These are phyloP conservation scores for Pelargonium exstipulatum DNA, from an alignment of 441 rosid genomes.

Conservation along the genomic window DNA sequence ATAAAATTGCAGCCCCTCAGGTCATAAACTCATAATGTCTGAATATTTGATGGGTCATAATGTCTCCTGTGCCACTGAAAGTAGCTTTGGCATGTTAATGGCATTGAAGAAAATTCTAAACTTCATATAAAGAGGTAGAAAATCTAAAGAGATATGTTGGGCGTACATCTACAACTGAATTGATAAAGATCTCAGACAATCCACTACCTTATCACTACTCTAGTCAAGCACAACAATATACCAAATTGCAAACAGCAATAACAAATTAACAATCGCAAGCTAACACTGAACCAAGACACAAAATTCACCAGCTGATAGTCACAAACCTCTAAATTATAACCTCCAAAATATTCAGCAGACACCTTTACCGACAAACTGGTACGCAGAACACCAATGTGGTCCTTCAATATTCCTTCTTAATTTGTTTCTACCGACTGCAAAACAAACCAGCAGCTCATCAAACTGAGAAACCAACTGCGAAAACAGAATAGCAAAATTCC, in stretches of 20 bases:
- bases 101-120: not conserved
- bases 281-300: not conserved
- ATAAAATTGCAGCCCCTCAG: not conserved
- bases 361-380: not conserved
- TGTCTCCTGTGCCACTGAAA: not conserved
- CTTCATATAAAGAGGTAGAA: not conserved
- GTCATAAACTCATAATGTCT: too few species aligned
- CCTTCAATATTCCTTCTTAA: not conserved
- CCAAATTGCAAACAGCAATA: not conserved
- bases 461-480: not conserved
- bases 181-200: not conserved
- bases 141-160: not conserved
- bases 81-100: not conserved
- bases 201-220: not conserved
- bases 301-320: not conserved
- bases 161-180: not conserved
- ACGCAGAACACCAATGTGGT: not conserved
- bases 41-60: not conserved
- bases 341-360: not conserved
- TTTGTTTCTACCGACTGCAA: not conserved
- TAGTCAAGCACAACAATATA: not conserved
- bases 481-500: not conserved
- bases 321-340: not conserved
- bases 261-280: not conserved
- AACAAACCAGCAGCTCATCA: not conserved